These are phyloP conservation scores for Symmetrospora coprosmae DNA, from an alignment of 768 basidiomycete genomes.

Conservation along the genomic window DNA sequence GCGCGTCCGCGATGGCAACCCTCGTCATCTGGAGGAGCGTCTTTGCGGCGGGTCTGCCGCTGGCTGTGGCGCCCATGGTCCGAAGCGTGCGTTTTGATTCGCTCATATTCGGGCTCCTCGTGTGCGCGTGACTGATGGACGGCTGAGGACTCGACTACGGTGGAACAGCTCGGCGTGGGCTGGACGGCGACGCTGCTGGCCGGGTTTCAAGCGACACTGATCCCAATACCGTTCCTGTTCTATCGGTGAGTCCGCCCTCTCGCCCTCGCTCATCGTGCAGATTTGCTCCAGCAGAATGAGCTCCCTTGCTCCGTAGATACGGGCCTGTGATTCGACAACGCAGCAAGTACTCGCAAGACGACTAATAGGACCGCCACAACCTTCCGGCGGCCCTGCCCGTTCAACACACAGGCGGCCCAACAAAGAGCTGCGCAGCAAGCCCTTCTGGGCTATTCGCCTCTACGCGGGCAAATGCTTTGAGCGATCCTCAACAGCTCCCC, in stretches of 20 bases:
- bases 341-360: slow-evolving; percentile 1
- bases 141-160: too few species aligned
- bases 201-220: background rate
- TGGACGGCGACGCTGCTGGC: slow-evolving; percentile 8
- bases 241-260: slow-evolving; percentile 18
- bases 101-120: too few species aligned
- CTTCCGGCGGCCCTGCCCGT: background rate
- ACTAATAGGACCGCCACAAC: background rate
- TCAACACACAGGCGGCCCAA: too few species aligned
- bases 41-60: slow-evolving; percentile 5
- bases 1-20: slow-evolving; percentile 12
- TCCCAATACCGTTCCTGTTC: slow-evolving; percentile 8
- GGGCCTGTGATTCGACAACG: slow-evolving; percentile 1
- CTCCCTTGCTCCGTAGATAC: background rate
- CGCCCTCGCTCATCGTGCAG: slow-evolving; percentile 10
- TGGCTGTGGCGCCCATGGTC: slow-evolving; percentile 9
- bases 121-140: too few species aligned
- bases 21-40: slow-evolving; percentile 7
- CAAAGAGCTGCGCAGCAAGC: too few species aligned
- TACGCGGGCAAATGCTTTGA: too few species aligned
- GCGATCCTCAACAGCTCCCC: too few species aligned
- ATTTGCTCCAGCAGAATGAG: too few species aligned
- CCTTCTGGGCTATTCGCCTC: too few species aligned
- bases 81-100: background rate
- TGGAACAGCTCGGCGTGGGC: slow-evolving; percentile 2